Percentiles rank a stretch among this genome's conserved stretches.
These are phyloP conservation scores for Diaporthe australafricana DNA, from an alignment of 2,329 filamentous ascomycete genomes.

Conservation along the genomic window DNA sequence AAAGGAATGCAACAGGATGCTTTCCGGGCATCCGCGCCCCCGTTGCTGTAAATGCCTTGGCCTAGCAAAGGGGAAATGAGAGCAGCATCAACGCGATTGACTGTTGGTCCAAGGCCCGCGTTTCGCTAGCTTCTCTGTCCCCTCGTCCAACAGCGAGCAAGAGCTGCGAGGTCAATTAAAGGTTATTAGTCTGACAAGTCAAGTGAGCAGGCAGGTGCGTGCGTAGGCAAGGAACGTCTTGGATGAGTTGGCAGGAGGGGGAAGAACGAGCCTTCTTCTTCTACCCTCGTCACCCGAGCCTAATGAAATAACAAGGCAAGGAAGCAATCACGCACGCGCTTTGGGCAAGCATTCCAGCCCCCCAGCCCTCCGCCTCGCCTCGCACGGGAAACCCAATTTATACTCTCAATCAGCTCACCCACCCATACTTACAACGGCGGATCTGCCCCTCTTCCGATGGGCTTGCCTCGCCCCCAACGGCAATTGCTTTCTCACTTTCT, in stretches of 20 bases:
- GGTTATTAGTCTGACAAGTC: background rate
- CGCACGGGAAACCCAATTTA: conserved; percentile 11
- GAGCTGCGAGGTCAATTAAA: background rate
- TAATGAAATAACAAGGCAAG: background rate
- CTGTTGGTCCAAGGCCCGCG: conserved; percentile 3
- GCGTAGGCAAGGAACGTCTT: too few species aligned
- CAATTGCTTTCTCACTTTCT: conserved; percentile 18
- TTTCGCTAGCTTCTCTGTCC: background rate
- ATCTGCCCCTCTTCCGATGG: conserved; percentile 24
- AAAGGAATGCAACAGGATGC: background rate
- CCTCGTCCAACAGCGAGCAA: background rate
- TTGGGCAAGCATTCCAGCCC: background rate
- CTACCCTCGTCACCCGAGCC: background rate
- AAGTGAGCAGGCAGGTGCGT: background rate
- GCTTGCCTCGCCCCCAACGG: conserved; percentile 15
- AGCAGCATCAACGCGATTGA: background rate
- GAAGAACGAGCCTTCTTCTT: background rate
- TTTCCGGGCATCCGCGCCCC: conserved; percentile 10
- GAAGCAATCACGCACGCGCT: background rate
- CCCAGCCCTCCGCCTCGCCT: background rate
- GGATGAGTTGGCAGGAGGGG: too few species aligned
- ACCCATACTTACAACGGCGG: conserved; percentile 15
- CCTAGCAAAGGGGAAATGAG: conserved; percentile 9
- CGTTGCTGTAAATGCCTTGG: background rate
- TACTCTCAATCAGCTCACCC: background rate